Conservation (phyloP, 768 basidiomycete species). For the Sistotremastrum niveocremeum region DNA sequence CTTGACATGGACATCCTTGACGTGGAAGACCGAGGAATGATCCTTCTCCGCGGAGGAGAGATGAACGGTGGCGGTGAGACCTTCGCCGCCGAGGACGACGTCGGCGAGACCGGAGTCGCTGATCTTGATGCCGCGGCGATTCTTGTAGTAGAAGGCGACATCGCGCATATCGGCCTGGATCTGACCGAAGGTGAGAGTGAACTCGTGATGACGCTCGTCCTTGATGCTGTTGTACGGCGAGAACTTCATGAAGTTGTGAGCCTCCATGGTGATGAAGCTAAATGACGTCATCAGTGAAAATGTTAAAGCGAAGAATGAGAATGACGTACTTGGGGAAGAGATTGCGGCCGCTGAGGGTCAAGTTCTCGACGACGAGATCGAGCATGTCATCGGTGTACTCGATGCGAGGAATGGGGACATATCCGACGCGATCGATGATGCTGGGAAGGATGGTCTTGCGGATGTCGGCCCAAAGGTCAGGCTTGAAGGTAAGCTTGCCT, state of each 20-base stretch:
- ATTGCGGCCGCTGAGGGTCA: constrained; percentile 78
- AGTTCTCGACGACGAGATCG: constrained; percentile 88
- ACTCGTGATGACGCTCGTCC: constrained; percentile 56
- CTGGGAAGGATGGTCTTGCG: constrained; percentile 69
- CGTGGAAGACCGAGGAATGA: constrained; percentile 55
- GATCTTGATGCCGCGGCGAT: constrained; percentile 75
- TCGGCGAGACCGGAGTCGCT: constrained; percentile 77
- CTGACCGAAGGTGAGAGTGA: constrained; percentile 65
- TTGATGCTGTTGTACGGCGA: constrained; percentile 53
- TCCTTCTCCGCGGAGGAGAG: constrained; percentile 52
- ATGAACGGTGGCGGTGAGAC: constrained; percentile 53
- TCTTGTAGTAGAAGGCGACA: constrained; percentile 81
- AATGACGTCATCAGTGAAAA: neutral
- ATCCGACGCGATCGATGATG: constrained; percentile 61
- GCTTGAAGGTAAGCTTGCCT: constrained; percentile 80
- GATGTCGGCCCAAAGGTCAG: constrained; percentile 79
- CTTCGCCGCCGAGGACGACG: constrained; percentile 71
- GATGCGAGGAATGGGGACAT: constrained; percentile 83
- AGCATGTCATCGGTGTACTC: constrained; percentile 83
- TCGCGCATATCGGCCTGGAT: constrained; percentile 92
- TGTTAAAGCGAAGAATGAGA: neutral
- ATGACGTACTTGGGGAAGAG: constrained; percentile 55
- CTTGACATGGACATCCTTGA: constrained; percentile 60
- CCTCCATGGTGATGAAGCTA: constrained; percentile 46
- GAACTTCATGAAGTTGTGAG: constrained; percentile 75